Evolutionary conservation across 768 basidiomycete species (phyloP), one percentile per base, ranked within the genome.

Genomic region (Phlebiopsis gigantea): DNA sequence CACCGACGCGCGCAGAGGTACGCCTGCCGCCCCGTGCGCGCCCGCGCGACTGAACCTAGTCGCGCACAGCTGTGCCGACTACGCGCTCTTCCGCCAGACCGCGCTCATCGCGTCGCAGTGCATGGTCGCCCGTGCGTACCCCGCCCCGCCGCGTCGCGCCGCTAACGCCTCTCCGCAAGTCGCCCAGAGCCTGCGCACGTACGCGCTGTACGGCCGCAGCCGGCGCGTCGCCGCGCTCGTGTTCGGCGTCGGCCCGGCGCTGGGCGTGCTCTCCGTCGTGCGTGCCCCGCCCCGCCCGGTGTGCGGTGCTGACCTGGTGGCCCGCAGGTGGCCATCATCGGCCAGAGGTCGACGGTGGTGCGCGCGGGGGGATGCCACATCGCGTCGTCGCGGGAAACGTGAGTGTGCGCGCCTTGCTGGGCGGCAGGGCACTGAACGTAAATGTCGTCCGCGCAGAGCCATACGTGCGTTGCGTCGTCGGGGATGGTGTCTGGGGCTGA

Each of bases 181-280:
- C 30, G 58, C 62, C 6, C 69, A 81, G 29, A 73, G 73, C 9
- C 64, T 79, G 42, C 75, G 82, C 42, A 77, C 77, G 49, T 77
- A 75, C 56, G 81, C 82, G 2, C 65, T 84, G 15, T 83, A 80
- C 56, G 67, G 70, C 14, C 64, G 75, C 30, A 75, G 73, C n/a
- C 59, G 68, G 39, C 68, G 71, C 17, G 63, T 81, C 31, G 58
- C 76, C 19, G 55, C 62, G 5, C 68, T 65, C 31, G 63, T 81
- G 63, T 17, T 77, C 1, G 63, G 64, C 5, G 66, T 69, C 26
- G 75, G 67, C 2, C 51, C 63, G 0, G 51, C 72, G 1, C 60
- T 82, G 30, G 55, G 63, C 0, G 66, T 59, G 1, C 53, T 77
- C 5, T 57, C 72, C 14, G 25, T 34, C 12, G 55, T 56, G 26